Conservation (phyloP, 345 rosid species). For the Heritiera fomes region DNA sequence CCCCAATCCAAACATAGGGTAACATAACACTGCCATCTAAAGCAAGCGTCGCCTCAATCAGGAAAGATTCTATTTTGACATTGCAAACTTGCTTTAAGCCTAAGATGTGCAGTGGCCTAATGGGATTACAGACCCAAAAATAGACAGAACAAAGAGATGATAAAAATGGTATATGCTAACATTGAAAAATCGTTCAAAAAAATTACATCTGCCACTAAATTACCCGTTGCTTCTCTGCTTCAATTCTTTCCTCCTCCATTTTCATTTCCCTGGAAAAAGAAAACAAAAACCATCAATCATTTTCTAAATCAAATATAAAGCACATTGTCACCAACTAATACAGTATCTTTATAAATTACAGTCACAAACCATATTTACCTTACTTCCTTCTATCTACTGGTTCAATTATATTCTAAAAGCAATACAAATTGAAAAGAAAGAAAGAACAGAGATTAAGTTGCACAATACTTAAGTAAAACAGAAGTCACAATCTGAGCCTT, state of each 20-base stretch:
- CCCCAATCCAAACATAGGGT: too few species aligned
- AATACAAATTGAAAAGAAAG: not conserved
- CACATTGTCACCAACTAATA: not conserved
- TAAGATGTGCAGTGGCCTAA: not conserved
- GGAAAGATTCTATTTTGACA: not conserved
- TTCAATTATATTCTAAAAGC: not conserved
- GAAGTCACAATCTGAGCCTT: conserved; percentile 90
- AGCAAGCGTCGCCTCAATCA: not conserved
- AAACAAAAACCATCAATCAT: not conserved
- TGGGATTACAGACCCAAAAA: not conserved
- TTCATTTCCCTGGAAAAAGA: conserved; percentile 62
- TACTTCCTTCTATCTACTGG: not conserved
- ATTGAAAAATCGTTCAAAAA: conserved; percentile 3
- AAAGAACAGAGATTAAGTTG: not conserved
- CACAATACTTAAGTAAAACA: conserved; percentile 64
- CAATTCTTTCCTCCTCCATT: conserved; percentile 83
- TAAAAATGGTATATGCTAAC: conserved; percentile 13
- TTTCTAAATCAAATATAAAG: not conserved
- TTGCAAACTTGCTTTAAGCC: conserved; percentile 10
- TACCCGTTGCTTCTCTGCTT: conserved; percentile 94
- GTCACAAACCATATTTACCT: not conserved
- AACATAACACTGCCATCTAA: not conserved
- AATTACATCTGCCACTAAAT: conserved; percentile 8
- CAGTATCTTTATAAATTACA: not conserved
- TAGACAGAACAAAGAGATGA: not conserved